Base-by-base conservation (phyloP, 345 rosid species). In the Eucalyptus sp. region DNA sequence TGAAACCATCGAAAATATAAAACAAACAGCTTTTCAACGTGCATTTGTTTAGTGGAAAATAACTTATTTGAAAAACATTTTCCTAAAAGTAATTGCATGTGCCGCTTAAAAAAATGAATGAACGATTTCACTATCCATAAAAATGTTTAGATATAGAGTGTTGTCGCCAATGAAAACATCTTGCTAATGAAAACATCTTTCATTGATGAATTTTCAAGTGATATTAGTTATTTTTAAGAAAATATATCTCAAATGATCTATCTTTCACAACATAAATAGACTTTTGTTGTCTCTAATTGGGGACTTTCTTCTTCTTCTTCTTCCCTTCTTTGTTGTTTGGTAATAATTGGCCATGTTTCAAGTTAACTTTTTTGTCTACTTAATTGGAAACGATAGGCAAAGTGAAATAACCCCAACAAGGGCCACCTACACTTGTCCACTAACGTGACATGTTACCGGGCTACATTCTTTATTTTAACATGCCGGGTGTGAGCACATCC, bases 281-380 rank as follows among this genome's bases (percentile, higher is more conserved):
- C 0, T 13, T 13, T 14, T 1, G 5, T 64, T n/a, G 1, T 64
- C 18, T 7, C 37, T 17, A 13, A n/a, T 1, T 9, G 1, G 13
- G 27, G 4, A 14, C 17, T 6, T 64, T 64, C 17, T 2, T 14
- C 41, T 37, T 37, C 9, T n/a, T n/a, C 37, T 64, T 64, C 17
- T 60, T 60, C 68, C 66, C 17, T n/a, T 64, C 41, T 64, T 52
- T 18, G 58, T 52, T 14, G 76, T 64, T 64, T 7, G 76, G 76
- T 64, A 14, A 64, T 15, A 8, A n/a, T 76, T 76, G 15, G 83
- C 83, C 22, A 76, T 44, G 27, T 76, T 41, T 41, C 27, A 41
- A 37, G 46, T 76, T 20, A 11, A 15, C 15, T 41, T 18, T 41
- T 11, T 27, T 20, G 5, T 76, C 27, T 20, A 20, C 46, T 11